Conservation (phyloP, 75 land plant species). For the Picea sitchensis region DNA sequence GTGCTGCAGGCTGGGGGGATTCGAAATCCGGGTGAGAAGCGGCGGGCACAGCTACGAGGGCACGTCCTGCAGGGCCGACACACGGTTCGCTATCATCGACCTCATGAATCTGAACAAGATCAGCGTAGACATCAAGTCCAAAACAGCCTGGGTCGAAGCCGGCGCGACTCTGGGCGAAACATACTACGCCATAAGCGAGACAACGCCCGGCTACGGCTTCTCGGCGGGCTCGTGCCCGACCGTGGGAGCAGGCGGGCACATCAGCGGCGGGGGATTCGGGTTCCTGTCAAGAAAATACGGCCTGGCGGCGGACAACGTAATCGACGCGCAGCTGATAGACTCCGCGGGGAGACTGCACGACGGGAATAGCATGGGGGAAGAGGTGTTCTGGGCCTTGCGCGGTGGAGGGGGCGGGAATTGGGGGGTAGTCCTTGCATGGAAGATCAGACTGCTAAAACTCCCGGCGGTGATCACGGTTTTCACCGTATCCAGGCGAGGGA, state of each 20-base stretch:
- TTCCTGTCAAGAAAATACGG: constrained; percentile 3
- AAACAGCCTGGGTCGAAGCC: too few relatives aligned
- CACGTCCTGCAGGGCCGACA: constrained; percentile 2
- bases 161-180: neutral
- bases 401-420: constrained; percentile 5
- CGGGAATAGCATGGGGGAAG: too few relatives aligned
- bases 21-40: constrained; percentile 18
- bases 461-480: neutral
- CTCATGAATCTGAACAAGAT: too few relatives aligned
- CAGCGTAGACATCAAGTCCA: too few relatives aligned
- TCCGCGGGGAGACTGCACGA: too few relatives aligned
- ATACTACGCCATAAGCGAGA: neutral
- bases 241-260: constrained; percentile 21
- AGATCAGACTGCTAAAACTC: constrained; percentile 10
- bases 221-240: constrained; percentile 15
- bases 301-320: too few relatives aligned
- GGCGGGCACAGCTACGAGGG: constrained; percentile 5
- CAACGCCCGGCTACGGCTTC: neutral
- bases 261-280: constrained; percentile 25
- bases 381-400: too few relatives aligned
- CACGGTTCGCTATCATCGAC: constrained; percentile 13
- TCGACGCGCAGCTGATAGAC: too few relatives aligned
- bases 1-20: constrained; percentile 14
- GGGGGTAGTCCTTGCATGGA: constrained; percentile 9
- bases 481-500: neutral